Conservation (phyloP, 352 stramenopile species). For the Globisporangium nodosum region DNA sequence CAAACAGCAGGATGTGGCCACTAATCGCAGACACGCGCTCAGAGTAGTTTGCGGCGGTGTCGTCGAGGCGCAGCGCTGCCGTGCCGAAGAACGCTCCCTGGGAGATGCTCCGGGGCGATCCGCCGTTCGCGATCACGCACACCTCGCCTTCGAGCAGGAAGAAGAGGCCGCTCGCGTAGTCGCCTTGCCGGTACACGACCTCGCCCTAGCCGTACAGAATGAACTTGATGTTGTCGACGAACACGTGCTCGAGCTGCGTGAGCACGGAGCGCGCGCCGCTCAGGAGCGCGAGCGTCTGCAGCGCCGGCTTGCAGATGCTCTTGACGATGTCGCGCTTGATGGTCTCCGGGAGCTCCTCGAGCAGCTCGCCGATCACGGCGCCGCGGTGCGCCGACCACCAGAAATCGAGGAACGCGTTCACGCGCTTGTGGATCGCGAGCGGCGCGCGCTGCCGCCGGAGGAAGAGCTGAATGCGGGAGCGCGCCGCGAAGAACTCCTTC, state of each 20-base stretch:
- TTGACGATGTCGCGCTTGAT: slow-evolving; percentile 60
- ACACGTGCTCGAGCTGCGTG: slow-evolving; percentile 39
- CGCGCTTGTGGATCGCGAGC: slow-evolving; percentile 47
- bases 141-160: slow-evolving; percentile 56
- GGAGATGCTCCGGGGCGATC: slow-evolving; percentile 28
- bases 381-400: slow-evolving; percentile 72
- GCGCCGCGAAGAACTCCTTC: slow-evolving; percentile 61
- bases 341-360: slow-evolving; percentile 47
- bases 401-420: slow-evolving; percentile 66
- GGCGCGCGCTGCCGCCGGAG: slow-evolving; percentile 56
- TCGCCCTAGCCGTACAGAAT: slow-evolving; percentile 67
- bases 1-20: slow-evolving; percentile 48
- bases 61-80: slow-evolving; percentile 29
- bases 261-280: slow-evolving; percentile 39
- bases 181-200: slow-evolving; percentile 56
- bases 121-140: slow-evolving; percentile 33
- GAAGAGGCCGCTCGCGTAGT: slow-evolving; percentile 49
- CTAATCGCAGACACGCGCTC: slow-evolving; percentile 49
- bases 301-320: slow-evolving; percentile 49
- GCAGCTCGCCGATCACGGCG: slow-evolving; percentile 46
- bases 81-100: slow-evolving; percentile 55
- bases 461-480: slow-evolving; percentile 62
- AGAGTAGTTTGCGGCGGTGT: slow-evolving; percentile 28
- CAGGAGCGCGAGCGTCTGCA: slow-evolving; percentile 49
- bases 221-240: slow-evolving; percentile 61